phyloP scores from a whole-genome alignment of 768 basidiomycete genomes.

The Suillus placidus region DNA sequence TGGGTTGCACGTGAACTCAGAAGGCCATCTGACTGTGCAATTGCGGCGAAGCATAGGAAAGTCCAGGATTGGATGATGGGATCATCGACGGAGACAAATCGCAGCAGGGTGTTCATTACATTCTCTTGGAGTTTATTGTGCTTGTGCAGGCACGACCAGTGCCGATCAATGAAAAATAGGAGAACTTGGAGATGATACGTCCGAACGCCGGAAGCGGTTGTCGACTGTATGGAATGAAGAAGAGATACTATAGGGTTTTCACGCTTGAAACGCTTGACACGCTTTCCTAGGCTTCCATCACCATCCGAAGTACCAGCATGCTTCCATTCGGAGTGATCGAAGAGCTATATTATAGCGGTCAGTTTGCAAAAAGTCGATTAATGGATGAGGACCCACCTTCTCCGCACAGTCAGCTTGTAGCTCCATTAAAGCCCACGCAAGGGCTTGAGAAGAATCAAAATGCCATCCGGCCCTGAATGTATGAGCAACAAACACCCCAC shows the following conservation, averaged over 20 bases:
- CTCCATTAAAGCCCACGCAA: slow-evolving; percentile 79
- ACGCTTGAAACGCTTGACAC: slow-evolving; percentile 50
- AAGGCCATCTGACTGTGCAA: slow-evolving; percentile 55
- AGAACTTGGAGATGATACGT: slow-evolving; percentile 71
- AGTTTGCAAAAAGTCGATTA: slow-evolving; percentile 7
- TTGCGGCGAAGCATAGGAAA: slow-evolving; percentile 76
- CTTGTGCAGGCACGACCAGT: slow-evolving; percentile 68
- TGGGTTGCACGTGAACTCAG: slow-evolving; percentile 9
- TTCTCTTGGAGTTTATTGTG: slow-evolving; percentile 59
- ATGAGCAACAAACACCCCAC: slow-evolving; percentile 55
- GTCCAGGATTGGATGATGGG: slow-evolving; percentile 77
- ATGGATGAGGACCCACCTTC: slow-evolving; percentile 47
- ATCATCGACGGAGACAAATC: slow-evolving; percentile 68
- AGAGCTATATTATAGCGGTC: slow-evolving; percentile 49
- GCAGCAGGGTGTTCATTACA: slow-evolving; percentile 56
- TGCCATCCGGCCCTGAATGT: slow-evolving; percentile 76
- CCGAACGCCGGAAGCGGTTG: slow-evolving; percentile 36
- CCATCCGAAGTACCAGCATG: slow-evolving; percentile 40
- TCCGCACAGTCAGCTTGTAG: slow-evolving; percentile 78
- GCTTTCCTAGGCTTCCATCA: slow-evolving; percentile 46
- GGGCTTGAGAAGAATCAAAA: slow-evolving; percentile 69
- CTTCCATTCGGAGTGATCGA: slow-evolving; percentile 60
- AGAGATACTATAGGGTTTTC: slow-evolving; percentile 64
- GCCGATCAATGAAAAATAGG: slow-evolving; percentile 81
- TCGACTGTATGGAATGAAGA: slow-evolving; percentile 49